Conservation (phyloP, 2,329 filamentous ascomycete species). For the Venturia pyrina region DNA sequence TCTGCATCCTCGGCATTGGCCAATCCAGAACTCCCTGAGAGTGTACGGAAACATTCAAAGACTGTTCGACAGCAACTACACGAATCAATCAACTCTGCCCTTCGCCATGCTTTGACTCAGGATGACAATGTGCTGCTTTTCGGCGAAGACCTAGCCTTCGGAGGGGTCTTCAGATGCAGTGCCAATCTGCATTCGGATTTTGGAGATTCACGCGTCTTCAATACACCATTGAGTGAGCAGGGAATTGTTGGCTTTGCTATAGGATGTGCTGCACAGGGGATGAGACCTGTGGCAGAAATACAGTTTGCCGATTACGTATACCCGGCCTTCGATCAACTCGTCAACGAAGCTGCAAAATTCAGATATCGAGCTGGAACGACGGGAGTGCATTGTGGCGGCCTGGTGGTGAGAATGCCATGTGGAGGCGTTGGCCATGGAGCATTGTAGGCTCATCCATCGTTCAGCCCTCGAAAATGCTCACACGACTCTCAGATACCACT, state of each 20-base stretch:
- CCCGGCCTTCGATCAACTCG: constrained; percentile 86
- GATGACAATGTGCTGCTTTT: constrained; percentile 87
- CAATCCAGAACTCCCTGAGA: constrained; percentile 59
- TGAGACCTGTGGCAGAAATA: constrained; percentile 88
- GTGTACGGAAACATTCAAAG: constrained; percentile 53
- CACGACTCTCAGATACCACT: constrained; percentile 52
- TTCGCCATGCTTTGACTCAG: constrained; percentile 69
- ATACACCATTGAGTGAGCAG: constrained; percentile 89
- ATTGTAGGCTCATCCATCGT: constrained; percentile 37
- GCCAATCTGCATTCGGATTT: constrained; percentile 85
- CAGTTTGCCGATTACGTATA: constrained; percentile 94
- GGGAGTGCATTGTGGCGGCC: constrained; percentile 50
- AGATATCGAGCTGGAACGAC: constrained; percentile 61
- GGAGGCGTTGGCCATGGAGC: constrained; percentile 85
- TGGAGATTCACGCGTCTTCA: constrained; percentile 84
- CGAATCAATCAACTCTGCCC: constrained; percentile 83
- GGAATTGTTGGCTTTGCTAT: constrained; percentile 92
- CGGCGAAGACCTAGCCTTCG: constrained; percentile 94
- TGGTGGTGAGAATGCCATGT: constrained; percentile 84
- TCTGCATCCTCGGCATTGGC: constrained; percentile 60
- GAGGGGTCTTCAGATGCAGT: constrained; percentile 89
- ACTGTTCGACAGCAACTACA: constrained; percentile 89
- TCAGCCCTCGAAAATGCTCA: background rate
- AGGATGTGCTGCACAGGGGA: constrained; percentile 78
- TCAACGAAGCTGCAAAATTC: constrained; percentile 87